Evolutionary conservation across 495 filamentous ascomycete genomes (phyloP).

Genomic region (Darksidea phi): DNA sequence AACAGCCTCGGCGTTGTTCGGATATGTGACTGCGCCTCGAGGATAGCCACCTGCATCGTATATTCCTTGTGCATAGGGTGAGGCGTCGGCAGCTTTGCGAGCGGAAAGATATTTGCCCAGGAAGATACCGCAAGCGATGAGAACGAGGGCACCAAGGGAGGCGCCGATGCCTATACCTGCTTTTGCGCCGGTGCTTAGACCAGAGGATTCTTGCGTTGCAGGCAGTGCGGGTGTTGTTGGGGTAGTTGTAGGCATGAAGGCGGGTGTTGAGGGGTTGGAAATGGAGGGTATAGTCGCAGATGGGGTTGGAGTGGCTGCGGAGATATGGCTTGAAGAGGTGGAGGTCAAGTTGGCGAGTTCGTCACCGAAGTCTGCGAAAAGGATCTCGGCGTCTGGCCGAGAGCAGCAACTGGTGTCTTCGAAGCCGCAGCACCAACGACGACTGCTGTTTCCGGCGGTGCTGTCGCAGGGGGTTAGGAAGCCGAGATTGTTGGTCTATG

Average conservation of each 20-base stretch:
- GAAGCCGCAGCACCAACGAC: not conserved
- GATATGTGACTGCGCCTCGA: too few relatives aligned
- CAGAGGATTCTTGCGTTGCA: too few relatives aligned
- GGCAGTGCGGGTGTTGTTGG: too few relatives aligned
- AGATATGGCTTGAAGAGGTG: not conserved
- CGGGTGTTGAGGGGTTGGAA: not conserved
- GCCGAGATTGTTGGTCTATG: not conserved
- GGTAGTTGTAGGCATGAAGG: too few relatives aligned
- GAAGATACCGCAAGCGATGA: not conserved
- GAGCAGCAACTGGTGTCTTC: not conserved
- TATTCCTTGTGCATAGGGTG: too few relatives aligned
- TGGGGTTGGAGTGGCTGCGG: not conserved
- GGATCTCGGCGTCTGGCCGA: not conserved
- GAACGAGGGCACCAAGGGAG: not conserved
- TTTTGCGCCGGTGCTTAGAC: constrained; percentile 3
- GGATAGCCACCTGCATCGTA: too few relatives aligned
- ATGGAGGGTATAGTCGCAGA: not conserved
- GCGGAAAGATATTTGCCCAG: not conserved
- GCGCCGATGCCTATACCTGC: constrained; percentile 4
- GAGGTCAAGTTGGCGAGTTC: not conserved
- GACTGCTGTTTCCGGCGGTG: not conserved
- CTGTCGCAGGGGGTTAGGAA: not conserved
- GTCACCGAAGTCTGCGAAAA: not conserved
- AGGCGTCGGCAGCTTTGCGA: too few relatives aligned
- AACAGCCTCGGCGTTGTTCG: too few relatives aligned